Evolutionary conservation across 257 asterid species (phyloP), one percentile per base, ranked within the genome.

Genomic region (Rehmannia glutinosa): DNA sequence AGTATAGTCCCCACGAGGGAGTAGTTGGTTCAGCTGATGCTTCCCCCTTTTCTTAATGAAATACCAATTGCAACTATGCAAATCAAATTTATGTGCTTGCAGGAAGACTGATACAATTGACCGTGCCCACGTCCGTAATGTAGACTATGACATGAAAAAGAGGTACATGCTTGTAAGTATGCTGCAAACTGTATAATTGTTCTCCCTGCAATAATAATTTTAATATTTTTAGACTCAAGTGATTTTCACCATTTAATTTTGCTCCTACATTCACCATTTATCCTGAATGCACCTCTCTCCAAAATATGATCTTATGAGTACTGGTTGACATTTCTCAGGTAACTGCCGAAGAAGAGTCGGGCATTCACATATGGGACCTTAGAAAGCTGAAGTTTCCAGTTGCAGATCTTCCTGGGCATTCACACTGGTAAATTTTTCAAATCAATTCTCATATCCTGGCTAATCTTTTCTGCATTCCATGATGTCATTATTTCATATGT

Each of bases 291-390:
- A 35, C 47, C 36, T 42, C 61, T 47, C 41, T 70, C 15, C 15
- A 39, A 63, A 52, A 39, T 69, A 32, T 43, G 47, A 62, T 4
- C 58, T 62, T 63, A 59, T 11, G 52, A 58, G 49, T 28, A 53
- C 62, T 45, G 54, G 16, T 49, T 64, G 33, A 72, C 71, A 70
- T 62, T 65, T 73, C 66, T 55, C 80, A 91, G 99, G 97, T 87
- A 65, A 94, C 97, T 30, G 99, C 99, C 66, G 99, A 87, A 76
- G 99, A 87, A 74, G 99, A 94, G 77, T 85, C 93, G 6, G 97
- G 99, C 77, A 85, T 94, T 80, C 88, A 83, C 79, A 75, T 88
- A 59, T 91, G 97, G 99, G 97, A 94, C 81, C 90, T 86, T 36
- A 83, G 99, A 75, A 91, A 83, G 74, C 79, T 84, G 71, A 88